These are phyloP conservation scores for Astrothelium macrocarpum DNA, from an alignment of 495 filamentous ascomycete species.

Conservation along the genomic window DNA sequence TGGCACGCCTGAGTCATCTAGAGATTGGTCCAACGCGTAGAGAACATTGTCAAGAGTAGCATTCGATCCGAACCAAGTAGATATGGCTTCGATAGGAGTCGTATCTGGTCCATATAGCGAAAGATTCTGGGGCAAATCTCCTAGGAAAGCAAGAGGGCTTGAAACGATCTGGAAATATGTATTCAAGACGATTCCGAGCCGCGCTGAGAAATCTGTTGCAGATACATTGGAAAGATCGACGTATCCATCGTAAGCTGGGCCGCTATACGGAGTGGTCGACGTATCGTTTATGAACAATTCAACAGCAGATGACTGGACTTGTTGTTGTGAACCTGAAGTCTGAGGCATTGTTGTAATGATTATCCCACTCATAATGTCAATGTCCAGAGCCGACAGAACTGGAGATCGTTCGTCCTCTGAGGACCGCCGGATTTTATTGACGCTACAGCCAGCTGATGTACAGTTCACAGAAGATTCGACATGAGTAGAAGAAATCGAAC, in stretches of 20 bases:
- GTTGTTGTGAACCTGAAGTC: background rate
- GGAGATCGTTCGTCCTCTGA: slow-evolving; percentile 7
- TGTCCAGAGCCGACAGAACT: slow-evolving; percentile 15
- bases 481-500: slow-evolving; percentile 13
- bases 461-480: slow-evolving; percentile 16
- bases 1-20: background rate
- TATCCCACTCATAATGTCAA: background rate
- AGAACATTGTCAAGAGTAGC: background rate
- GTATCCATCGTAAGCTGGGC: too few species aligned
- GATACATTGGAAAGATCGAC: slow-evolving; percentile 12
- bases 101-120: slow-evolving; percentile 22
- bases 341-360: slow-evolving; percentile 9
- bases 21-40: slow-evolving; percentile 7
- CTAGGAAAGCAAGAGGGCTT: slow-evolving; percentile 11
- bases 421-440: slow-evolving; percentile 14
- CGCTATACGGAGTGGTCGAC: background rate
- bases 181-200: slow-evolving; percentile 18
- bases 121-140: slow-evolving; percentile 11
- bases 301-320: background rate
- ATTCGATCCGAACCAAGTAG: slow-evolving; percentile 9
- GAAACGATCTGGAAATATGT: slow-evolving; percentile 19
- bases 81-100: slow-evolving; percentile 13
- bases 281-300: background rate
- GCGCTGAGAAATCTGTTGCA: slow-evolving; percentile 11
- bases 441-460: slow-evolving; percentile 8